Evolutionary conservation across 139 green algal species (phyloP), one percentile per base, ranked within the genome.

Genomic region (Micractinium sp.): DNA sequence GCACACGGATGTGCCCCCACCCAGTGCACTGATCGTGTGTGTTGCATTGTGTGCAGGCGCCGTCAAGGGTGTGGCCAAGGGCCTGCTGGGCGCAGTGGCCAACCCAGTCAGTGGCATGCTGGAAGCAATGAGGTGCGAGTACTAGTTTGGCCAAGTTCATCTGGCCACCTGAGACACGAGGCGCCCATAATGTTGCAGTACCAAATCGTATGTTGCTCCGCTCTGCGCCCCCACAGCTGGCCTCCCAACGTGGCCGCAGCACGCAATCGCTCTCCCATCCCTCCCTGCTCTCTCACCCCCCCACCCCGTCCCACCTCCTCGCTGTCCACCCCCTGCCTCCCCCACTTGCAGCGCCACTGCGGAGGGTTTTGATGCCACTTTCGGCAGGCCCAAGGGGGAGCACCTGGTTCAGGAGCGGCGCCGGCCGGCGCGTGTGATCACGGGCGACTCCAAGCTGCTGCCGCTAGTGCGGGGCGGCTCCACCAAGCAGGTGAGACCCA

Each of bases 71-170:
- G 71, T 97, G n/a, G 95, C 90, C 29, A 93, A 94, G 85, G 97
- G 97, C 1, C 18, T 99, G 20, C 91, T 98, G 16, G 97, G 97
- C 19, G 95, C 91, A 9, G 94, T 95, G 19, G 94, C 94, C 9
- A 93, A 96, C 41, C 96, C 96, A 1, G 85, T 99, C 20, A 95
- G 93, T 71, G 97, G 97, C 25, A 90, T 92, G 53, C 92, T 99
- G 86, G 94, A 96, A 35, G 89, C 93, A 47, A 69, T 93, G 31
- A 93, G 90, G 79, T 93, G 66, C 93, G 67, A 4, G 67, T 2
- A 47, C 2, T 29, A 13, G 1, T 60, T 19, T 81, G 76, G 14
- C n/a, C n/a, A n/a, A n/a, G n/a, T n/a, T n/a, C n/a, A n/a, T n/a
- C n/a, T n/a, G n/a, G n/a, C n/a, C n/a, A n/a, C n/a, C n/a, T n/a